Base-by-base conservation (phyloP, 306 rosid species). In the Prunus mongolica region DNA sequence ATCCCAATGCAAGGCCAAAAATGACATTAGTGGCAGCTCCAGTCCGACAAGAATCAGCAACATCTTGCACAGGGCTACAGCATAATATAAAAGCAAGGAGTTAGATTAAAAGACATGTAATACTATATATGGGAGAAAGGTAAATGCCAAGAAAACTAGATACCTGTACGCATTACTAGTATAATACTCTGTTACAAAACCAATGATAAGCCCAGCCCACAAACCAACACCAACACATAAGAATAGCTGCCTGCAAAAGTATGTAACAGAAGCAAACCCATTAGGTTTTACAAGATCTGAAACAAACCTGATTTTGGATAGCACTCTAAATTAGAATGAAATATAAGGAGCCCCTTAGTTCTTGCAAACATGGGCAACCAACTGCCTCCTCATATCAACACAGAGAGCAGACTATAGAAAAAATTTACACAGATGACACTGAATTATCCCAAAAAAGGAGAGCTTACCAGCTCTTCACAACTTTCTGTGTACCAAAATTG, bases 11-110 rank as follows among this genome's bases (percentile, higher is more conserved):
- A 75, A 95, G 96, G 65, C 97, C 99, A 83, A 95, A 95, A 41
- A 95, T 95, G 81, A 95, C 93, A 84, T 92, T 95, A 6, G 99
- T 95, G 45, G 99, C 99, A 80, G 97, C 99, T 82, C 97, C 97
- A 76, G 99, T 95, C 65, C 97, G 91, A 85, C 97, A 95, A 32
- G 99, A 90, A 76, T 89, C 99, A 11, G 97, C 97, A 76, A 92
- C 99, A 27, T 95, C 99, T 89, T 95, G 99, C 75, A 95, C 99
- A 24, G 99, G 97, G 82, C 97, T 92, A 89, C 80, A 79, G 19
- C 61, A 71, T 24, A 69, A n/a, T 51, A 58, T 11, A 76, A 60
- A 38, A 60, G 60, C 76, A 76, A 66, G 19, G 19, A 62, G 44
- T 67, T 27, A 41, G 20, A 32, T 27, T 28, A 28, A 71, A 69